phyloP scores from a whole-genome alignment of 306 rosid species.

The Alnus rubra region DNA sequence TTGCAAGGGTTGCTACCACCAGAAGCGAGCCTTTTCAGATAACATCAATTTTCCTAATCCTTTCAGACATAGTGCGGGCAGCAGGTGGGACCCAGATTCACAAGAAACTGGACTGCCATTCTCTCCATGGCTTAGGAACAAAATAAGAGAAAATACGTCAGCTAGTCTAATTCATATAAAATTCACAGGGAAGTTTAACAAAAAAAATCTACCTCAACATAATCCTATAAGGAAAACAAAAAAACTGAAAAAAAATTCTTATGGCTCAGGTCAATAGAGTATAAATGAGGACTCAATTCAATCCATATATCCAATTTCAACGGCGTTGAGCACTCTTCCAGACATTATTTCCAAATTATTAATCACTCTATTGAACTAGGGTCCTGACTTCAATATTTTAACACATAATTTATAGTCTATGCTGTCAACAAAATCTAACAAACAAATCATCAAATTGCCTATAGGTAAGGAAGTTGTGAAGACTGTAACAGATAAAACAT shows the following conservation, averaged over 20 bases:
- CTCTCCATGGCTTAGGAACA: constrained; percentile 60
- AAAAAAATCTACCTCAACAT: neutral
- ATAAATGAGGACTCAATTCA: neutral
- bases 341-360: neutral
- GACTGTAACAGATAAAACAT: neutral
- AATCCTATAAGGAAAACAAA: neutral
- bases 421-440: no score
- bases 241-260: no score
- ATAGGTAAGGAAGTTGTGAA: neutral
- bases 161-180: constrained; percentile 24
- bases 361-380: neutral
- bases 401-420: no score
- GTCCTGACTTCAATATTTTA: neutral
- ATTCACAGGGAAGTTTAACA: constrained; percentile 1
- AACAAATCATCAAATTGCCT: neutral
- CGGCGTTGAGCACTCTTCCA: neutral
- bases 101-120: constrained; percentile 33
- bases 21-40: constrained; percentile 75
- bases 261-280: neutral
- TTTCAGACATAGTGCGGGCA: constrained; percentile 81
- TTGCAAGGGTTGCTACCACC: constrained; percentile 41
- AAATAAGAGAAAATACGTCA: constrained; percentile 30
- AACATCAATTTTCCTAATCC: constrained; percentile 77
- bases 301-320: neutral
- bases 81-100: constrained; percentile 55